phyloP scores from a whole-genome alignment of 2,329 filamentous ascomycete genomes.

The Phyllosticta citriasiana region DNA sequence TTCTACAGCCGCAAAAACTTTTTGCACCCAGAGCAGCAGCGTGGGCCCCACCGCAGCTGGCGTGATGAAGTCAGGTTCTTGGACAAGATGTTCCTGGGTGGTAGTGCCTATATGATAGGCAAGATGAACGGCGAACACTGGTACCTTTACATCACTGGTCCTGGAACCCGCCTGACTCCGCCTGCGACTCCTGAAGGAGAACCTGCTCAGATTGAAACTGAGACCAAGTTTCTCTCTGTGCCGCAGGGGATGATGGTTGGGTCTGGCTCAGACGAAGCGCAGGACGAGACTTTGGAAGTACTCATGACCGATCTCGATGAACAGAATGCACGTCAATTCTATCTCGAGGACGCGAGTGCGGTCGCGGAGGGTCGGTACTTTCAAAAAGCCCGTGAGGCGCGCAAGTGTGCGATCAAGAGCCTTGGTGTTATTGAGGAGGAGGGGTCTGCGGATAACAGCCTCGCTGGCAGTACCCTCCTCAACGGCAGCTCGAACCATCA shows the following conservation, averaged over 20 bases:
- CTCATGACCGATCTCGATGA: slow-evolving; percentile 60
- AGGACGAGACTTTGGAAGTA: slow-evolving; percentile 67
- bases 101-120: slow-evolving; percentile 98
- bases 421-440: slow-evolving; percentile 50
- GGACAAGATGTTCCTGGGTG: slow-evolving; percentile 81
- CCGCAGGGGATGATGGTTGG: slow-evolving; percentile 45
- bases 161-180: slow-evolving; percentile 68
- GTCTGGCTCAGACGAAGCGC: slow-evolving; percentile 36
- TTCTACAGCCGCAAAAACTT: slow-evolving; percentile 99
- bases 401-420: slow-evolving; percentile 48
- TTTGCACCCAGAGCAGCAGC: slow-evolving; percentile 87
- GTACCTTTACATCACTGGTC: slow-evolving; percentile 95
- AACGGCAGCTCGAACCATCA: slow-evolving; percentile 30
- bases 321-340: slow-evolving; percentile 57
- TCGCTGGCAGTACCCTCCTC: slow-evolving; percentile 25
- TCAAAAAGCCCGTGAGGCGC: slow-evolving; percentile 54
- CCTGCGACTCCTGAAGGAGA: slow-evolving; percentile 60
- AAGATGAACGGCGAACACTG: slow-evolving; percentile 99
- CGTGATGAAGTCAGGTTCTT: slow-evolving; percentile 88
- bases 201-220: slow-evolving; percentile 35
- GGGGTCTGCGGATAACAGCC: slow-evolving; percentile 28
- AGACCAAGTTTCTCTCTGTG: slow-evolving; percentile 50
- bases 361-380: slow-evolving; percentile 75
- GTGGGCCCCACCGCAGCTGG: slow-evolving; percentile 93
- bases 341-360: slow-evolving; percentile 73